Percentiles rank a stretch among this genome's conserved stretches.
Evolutionary conservation across 2,329 filamentous ascomycete species (phyloP).

Genomic region (Pestalotiopsis sp.): DNA sequence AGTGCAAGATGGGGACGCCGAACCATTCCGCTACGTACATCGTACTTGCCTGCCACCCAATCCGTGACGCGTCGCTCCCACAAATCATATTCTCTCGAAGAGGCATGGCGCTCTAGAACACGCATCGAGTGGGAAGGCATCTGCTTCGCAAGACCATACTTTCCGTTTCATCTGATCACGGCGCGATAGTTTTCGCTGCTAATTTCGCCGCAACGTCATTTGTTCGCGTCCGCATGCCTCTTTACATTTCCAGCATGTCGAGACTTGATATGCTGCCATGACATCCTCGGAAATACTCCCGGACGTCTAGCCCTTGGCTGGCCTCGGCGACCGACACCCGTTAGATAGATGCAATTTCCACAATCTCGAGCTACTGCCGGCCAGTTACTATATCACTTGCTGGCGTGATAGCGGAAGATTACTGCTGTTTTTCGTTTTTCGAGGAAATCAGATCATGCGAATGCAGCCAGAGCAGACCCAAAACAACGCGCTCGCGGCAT

Average conservation of each 20-base stretch:
- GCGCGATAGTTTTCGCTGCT: not conserved
- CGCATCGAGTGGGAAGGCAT: too few species aligned
- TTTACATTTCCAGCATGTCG: not conserved
- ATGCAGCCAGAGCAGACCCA: not conserved
- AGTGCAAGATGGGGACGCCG: not conserved
- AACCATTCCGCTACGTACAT: not conserved
- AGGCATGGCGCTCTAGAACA: too few species aligned
- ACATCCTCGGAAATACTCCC: not conserved
- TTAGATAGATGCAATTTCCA: constrained; percentile 6
- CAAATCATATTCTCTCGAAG: too few species aligned
- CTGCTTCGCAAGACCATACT: too few species aligned
- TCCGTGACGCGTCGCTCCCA: not conserved
- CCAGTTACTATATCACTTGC: not conserved
- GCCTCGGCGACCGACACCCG: not conserved
- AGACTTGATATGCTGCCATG: not conserved
- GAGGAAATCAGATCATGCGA: not conserved
- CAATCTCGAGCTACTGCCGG: constrained; percentile 2
- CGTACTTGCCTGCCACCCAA: not conserved
- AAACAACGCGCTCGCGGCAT: not conserved
- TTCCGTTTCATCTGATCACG: not conserved
- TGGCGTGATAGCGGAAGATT: not conserved
- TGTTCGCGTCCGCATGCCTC: not conserved
- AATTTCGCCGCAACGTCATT: not conserved
- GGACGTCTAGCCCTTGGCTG: constrained; percentile 1
- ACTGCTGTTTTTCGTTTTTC: not conserved